Evolutionary conservation across 1,139 yeast genomes (phyloP).

Genomic region (Arxiozyma telluris): DNA sequence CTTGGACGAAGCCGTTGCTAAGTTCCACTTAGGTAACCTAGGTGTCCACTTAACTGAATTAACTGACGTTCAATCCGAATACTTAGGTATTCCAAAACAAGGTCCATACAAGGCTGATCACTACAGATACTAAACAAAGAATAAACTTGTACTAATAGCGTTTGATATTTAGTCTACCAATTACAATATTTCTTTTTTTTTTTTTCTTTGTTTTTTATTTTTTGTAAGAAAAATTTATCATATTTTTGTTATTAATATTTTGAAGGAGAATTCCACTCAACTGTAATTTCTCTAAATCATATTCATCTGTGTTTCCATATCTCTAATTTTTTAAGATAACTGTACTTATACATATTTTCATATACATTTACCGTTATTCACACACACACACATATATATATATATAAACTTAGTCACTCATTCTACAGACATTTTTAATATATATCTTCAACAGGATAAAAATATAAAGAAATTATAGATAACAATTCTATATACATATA

Average conservation of each 20-base stretch:
- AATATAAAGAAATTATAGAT: neutral
- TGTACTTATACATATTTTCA: neutral
- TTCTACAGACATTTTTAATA: too few species aligned
- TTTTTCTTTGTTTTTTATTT: neutral
- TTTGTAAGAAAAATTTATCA: too few species aligned
- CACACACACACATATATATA: conserved; percentile 3
- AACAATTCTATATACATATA: neutral
- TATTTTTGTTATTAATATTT: too few species aligned
- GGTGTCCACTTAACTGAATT: conserved; percentile 83
- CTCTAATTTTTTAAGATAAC: neutral
- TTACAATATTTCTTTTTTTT: conserved; percentile 1
- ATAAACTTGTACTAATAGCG: too few species aligned
- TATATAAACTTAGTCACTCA: neutral
- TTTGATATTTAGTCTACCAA: too few species aligned
- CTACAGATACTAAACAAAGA: conserved; percentile 71
- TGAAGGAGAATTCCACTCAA: conserved; percentile 3
- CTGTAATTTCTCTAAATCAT: conserved; percentile 3
- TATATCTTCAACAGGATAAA: conserved; percentile 13
- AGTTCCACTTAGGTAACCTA: conserved; percentile 91
- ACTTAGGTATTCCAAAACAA: conserved; percentile 84
- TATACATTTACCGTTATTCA: too few species aligned
- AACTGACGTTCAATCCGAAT: conserved; percentile 79
- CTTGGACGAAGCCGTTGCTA: conserved; percentile 98
- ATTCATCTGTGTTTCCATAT: neutral
- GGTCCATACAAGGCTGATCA: conserved; percentile 99